Base-by-base conservation (phyloP, 495 filamentous ascomycete genomes). In the Talaromyces liani region DNA sequence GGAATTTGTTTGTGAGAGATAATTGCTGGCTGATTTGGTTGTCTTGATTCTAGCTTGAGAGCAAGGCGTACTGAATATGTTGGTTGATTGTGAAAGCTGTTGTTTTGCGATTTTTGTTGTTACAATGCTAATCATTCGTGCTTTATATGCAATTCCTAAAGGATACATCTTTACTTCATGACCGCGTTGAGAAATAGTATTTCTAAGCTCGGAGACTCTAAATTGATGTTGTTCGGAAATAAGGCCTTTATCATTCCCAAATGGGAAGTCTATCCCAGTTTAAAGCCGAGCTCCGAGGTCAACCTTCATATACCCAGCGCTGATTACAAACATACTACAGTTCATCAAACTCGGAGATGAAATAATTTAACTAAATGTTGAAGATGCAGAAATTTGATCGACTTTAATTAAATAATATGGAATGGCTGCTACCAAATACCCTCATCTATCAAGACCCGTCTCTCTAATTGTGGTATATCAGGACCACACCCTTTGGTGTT, bases 401-500 rank as follows among this genome's bases (percentile, higher is more conserved):
- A 0, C 3, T 12, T 36, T 12, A 6, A 7, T 12, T 12, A 3
- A 36, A 36, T 36, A 36, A 36, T 10, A 9, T 12, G 6, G 8
- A 18, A 45, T 45, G 41, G 9, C 41, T 18, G 25, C 12, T 14
- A 36, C 31, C 31, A 45, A 60, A 22, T 14, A 29, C 5, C n/a
- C 9, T 56, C 53, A 27, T 56, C 53, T 4, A 56, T 9, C 29
- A 12, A 22, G 6, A 33, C 29, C 29, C 33, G 20, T 39, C 22
- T 49, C 29, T 62, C 18, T 24, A 27, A 22, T 10, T 4, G 45
- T 6, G 5, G 33, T 18, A 29, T 36, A 14, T 9, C 58, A 36
- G 39, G 53, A 6, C 58, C 63, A 16, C 57, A 7, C 12, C 55
- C 59, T 41, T 59, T 64, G 12, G 53, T 64, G 7, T 31, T 56